Conservation (phyloP, 768 basidiomycete genomes). For the Lenzites betulinus region DNA sequence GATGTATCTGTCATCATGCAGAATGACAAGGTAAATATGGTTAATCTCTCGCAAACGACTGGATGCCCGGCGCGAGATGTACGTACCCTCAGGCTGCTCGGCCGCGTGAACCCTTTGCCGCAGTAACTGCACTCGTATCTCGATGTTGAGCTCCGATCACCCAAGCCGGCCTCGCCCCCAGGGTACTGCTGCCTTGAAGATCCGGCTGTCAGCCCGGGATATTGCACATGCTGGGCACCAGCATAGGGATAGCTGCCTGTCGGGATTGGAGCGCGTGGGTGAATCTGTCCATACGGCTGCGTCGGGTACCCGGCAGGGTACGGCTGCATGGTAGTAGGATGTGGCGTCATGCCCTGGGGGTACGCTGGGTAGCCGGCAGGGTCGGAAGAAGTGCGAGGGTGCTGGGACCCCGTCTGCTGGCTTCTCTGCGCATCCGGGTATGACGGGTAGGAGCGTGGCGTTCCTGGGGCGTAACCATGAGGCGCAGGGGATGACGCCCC, state of each 20-base stretch:
- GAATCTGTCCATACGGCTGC: slow-evolving; percentile 9
- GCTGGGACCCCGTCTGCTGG: slow-evolving; percentile 8
- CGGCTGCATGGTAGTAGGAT: slow-evolving; percentile 10
- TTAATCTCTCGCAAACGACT: neutral
- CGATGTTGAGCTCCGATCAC: slow-evolving; percentile 36
- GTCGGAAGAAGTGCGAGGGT: slow-evolving; percentile 22
- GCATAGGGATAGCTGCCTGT: slow-evolving; percentile 32
- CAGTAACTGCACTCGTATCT: slow-evolving; percentile 82
- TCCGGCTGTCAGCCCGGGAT: slow-evolving; percentile 32
- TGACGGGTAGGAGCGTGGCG: slow-evolving; percentile 16
- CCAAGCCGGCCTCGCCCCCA: slow-evolving; percentile 14
- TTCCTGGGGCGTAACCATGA: slow-evolving; percentile 10
- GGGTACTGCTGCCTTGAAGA: slow-evolving; percentile 9
- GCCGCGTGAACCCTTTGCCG: slow-evolving; percentile 79
- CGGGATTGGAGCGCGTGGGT: slow-evolving; percentile 20
- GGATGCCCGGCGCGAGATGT: neutral
- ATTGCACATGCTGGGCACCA: slow-evolving; percentile 45
- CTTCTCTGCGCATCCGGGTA: slow-evolving; percentile 15
- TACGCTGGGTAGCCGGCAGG: slow-evolving; percentile 18
- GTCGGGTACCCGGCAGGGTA: slow-evolving; percentile 17
- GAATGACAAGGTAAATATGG: slow-evolving; percentile 1
- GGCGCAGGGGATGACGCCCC: slow-evolving; percentile 20
- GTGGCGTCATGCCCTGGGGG: slow-evolving; percentile 13
- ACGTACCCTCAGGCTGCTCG: slow-evolving; percentile 77
- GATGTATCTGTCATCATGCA: slow-evolving; percentile 59